Percentiles rank a stretch among this genome's conserved stretches.
phyloP scores from a whole-genome alignment of 1,284 basidiomycete genomes.

The Coniophora puteana region DNA sequence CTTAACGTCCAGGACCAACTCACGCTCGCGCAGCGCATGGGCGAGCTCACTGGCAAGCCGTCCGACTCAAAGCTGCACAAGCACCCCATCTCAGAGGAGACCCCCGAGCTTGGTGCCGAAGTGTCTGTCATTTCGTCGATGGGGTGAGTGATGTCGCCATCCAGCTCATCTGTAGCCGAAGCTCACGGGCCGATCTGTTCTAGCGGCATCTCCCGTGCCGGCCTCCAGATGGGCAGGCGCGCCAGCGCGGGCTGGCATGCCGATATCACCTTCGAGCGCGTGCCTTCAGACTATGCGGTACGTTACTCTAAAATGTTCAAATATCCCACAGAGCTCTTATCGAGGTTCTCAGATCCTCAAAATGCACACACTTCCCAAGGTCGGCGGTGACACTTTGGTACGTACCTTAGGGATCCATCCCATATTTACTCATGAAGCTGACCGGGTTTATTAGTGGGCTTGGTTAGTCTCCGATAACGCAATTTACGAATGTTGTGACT shows the following conservation, averaged over 20 bases:
- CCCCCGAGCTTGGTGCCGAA: constrained; percentile 44
- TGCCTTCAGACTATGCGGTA: constrained; percentile 63
- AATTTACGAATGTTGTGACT: background rate
- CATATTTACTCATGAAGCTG: constrained; percentile 12
- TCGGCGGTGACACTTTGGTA: constrained; percentile 54
- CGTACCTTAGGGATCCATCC: too few relatives aligned
- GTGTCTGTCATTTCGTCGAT: constrained; percentile 44
- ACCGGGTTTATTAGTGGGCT: constrained; percentile 31
- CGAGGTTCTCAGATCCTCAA: constrained; percentile 59
- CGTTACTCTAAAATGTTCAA: constrained; percentile 9
- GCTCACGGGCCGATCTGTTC: background rate
- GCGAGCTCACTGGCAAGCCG: constrained; percentile 56
- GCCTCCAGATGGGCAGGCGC: constrained; percentile 24
- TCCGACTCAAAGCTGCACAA: constrained; percentile 51
- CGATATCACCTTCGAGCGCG: constrained; percentile 70
- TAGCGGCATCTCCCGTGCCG: constrained; percentile 39
- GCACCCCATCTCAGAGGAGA: constrained; percentile 60
- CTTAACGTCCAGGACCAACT: constrained; percentile 42
- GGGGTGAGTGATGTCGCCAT: constrained; percentile 21
- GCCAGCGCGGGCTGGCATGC: constrained; percentile 49
- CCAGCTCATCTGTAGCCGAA: background rate
- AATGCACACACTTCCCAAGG: constrained; percentile 43
- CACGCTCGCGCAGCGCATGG: constrained; percentile 43
- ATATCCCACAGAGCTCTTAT: background rate
- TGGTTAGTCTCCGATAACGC: constrained; percentile 21